Conservation (phyloP, 306 rosid genomes). For the Inga oerstediana region DNA sequence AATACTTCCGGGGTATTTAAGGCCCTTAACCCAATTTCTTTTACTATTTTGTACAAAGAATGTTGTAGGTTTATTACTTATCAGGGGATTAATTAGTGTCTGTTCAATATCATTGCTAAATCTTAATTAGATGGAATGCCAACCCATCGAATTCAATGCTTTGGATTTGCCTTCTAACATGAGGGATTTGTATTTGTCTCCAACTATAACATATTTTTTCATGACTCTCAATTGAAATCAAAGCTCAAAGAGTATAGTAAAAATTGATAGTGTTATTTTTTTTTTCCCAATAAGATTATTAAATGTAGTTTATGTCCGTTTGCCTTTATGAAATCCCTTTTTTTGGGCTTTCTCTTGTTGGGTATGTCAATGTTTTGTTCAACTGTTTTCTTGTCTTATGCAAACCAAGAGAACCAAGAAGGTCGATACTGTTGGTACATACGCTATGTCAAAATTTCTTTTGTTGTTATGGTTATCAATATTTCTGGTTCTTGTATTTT, state of each 20-base stretch:
- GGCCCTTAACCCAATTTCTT: too few species aligned
- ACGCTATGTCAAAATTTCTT: conserved; percentile 46
- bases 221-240: not conserved
- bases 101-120: not conserved
- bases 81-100: not conserved
- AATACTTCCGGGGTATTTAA: too few species aligned
- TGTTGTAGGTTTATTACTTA: not conserved
- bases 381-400: not conserved
- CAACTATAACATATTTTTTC: not conserved
- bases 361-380: not conserved
- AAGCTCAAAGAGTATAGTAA: not conserved
- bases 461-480: not conserved
- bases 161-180: not conserved
- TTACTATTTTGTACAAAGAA: too few species aligned
- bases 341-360: not conserved
- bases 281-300: not conserved
- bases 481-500: too few species aligned
- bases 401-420: conserved; percentile 92
- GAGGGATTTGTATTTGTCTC: not conserved
- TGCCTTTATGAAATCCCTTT: not conserved
- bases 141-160: not conserved
- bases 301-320: not conserved
- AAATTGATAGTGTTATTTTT: not conserved
- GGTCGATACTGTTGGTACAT: conserved; percentile 84
- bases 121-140: not conserved